These are phyloP conservation scores for Cucurbitaria berberidis DNA, from an alignment of 2,329 filamentous ascomycete genomes.

Conservation along the genomic window DNA sequence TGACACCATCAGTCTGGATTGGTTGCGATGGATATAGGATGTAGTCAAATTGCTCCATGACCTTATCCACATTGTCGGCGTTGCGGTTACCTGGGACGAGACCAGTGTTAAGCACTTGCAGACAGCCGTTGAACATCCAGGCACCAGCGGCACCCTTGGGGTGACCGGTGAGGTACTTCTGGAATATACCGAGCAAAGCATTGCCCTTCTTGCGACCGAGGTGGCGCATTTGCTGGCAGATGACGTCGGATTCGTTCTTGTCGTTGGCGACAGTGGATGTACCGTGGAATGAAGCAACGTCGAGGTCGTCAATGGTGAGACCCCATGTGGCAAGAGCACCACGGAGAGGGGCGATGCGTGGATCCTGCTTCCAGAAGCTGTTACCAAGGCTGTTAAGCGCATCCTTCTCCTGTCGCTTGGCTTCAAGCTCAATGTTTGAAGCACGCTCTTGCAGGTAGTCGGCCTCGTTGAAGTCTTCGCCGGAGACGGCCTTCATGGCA, in stretches of 20 bases:
- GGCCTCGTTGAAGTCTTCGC: constrained; percentile 74
- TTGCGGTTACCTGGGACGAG: constrained; percentile 97
- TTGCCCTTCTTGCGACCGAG: constrained; percentile 97
- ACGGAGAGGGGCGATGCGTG: constrained; percentile 90
- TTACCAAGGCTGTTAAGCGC: constrained; percentile 92
- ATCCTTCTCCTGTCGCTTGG: constrained; percentile 88
- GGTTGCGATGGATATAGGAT: constrained; percentile 95
- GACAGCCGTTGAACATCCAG: constrained; percentile 99
- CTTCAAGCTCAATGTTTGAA: constrained; percentile 85
- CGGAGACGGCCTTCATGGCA: constrained; percentile 77
- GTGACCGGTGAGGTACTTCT: constrained; percentile 98
- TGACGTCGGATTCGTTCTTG: constrained; percentile 98
- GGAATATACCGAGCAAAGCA: constrained; percentile 94
- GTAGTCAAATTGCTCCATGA: constrained; percentile 97
- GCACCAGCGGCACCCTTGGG: constrained; percentile 99
- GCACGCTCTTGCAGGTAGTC: constrained; percentile 87
- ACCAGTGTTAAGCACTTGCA: constrained; percentile 93
- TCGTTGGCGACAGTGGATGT: constrained; percentile 98
- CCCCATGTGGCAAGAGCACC: constrained; percentile 98
- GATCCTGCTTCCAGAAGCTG: constrained; percentile 98
- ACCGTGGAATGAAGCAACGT: constrained; percentile 96
- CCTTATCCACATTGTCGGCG: constrained; percentile 93
- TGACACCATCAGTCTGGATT: constrained; percentile 97
- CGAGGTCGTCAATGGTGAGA: constrained; percentile 93
- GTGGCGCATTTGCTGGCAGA: constrained; percentile 94